A percentile compares a stretch with the other conserved stretches of the same genome.
Evolutionary conservation across 2,329 filamentous ascomycete species (phyloP).

Genomic region (Aureobasidium sp.): DNA sequence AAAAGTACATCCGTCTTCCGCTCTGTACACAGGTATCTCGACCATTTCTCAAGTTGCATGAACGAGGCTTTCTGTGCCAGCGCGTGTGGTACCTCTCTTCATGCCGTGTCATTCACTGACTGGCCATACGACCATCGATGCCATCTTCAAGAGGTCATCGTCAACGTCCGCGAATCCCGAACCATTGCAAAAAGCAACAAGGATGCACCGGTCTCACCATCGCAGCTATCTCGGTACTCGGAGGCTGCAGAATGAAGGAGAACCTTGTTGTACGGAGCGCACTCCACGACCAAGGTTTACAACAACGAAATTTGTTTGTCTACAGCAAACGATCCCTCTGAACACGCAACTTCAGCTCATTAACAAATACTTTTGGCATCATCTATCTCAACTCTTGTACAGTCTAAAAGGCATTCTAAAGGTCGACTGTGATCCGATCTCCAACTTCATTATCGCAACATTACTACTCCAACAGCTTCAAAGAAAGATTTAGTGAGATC

Average conservation of each 20-base stretch:
- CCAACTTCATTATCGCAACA: neutral
- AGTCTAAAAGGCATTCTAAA: neutral
- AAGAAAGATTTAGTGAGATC: neutral
- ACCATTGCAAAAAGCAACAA: neutral
- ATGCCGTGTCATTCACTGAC: neutral
- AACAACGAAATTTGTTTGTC: neutral
- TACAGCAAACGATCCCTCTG: too few relatives aligned
- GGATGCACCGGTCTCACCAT: neutral
- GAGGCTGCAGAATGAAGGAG: neutral
- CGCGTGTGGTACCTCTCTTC: neutral
- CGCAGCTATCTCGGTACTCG: neutral
- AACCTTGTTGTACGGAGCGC: neutral
- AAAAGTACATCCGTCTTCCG: neutral
- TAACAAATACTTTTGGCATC: slow-evolving; percentile 4
- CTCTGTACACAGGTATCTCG: neutral
- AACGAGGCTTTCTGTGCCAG: neutral
- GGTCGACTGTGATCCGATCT: neutral
- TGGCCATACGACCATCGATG: neutral
- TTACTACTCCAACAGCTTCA: neutral
- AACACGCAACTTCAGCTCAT: neutral
- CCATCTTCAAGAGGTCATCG: neutral
- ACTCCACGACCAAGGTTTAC: neutral
- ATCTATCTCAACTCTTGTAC: neutral
- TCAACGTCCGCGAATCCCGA: neutral
- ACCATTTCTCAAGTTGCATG: neutral